These are phyloP conservation scores for Stylonectria norvegica DNA, from an alignment of 2,329 filamentous ascomycete genomes.

Conservation along the genomic window DNA sequence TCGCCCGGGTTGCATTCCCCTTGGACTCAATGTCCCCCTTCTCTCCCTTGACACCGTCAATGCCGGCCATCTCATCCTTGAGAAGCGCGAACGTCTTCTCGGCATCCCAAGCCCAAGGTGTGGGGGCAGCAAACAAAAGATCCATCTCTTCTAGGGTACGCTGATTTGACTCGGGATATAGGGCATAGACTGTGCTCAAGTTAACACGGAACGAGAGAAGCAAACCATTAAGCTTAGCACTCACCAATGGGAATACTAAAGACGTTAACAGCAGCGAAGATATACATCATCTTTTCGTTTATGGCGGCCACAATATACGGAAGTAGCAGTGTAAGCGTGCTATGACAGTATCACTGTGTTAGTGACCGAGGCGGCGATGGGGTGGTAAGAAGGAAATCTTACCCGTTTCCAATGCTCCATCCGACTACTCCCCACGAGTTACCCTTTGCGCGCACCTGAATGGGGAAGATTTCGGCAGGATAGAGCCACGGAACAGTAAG, in stretches of 20 bases:
- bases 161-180: conserved; percentile 25
- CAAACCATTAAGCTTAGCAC: not conserved
- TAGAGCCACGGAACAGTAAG: conserved; percentile 58
- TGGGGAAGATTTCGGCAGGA: conserved; percentile 67
- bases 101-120: conserved; percentile 23
- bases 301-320: conserved; percentile 5
- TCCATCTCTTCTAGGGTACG: conserved; percentile 27
- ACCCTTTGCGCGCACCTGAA: conserved; percentile 66
- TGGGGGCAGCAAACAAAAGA: conserved; percentile 23
- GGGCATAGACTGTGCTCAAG: conserved; percentile 15
- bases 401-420: conserved; percentile 68
- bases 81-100: conserved; percentile 12
- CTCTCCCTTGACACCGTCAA: not conserved
- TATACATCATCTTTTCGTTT: not conserved
- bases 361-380: not conserved
- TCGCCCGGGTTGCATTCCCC: too few relatives aligned
- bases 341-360: not conserved
- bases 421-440: conserved; percentile 72
- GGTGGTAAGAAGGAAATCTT: not conserved
- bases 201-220: not conserved
- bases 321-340: conserved; percentile 3
- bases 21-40: not conserved
- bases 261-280: not conserved
- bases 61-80: conserved; percentile 1
- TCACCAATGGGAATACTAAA: not conserved